These are phyloP conservation scores for Arabidopsis lyrata DNA, from an alignment of 441 rosid species.

Conservation along the genomic window DNA sequence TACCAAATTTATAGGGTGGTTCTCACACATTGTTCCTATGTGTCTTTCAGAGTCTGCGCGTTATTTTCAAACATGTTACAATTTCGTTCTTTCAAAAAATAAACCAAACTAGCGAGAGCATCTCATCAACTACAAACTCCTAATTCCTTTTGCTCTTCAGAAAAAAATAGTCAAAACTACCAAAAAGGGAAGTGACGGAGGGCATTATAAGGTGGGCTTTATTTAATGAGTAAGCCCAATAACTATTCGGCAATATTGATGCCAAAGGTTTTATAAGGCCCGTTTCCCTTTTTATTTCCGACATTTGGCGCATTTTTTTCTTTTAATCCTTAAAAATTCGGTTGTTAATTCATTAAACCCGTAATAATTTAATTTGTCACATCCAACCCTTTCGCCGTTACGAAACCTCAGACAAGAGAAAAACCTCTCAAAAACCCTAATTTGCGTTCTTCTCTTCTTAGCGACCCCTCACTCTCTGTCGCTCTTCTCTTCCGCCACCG, in stretches of 20 bases:
- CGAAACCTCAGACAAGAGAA: background rate
- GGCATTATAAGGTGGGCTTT: background rate
- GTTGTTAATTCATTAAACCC: background rate
- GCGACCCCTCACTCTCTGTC: background rate
- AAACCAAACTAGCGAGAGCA: no score
- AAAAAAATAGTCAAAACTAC: no score
- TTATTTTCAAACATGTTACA: no score
- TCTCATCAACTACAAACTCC: no score
- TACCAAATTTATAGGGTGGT: no score
- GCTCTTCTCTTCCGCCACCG: slow-evolving; percentile 9
- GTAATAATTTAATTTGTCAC: background rate
- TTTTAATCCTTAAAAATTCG: background rate
- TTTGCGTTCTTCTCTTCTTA: background rate
- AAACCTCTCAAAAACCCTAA: slow-evolving; percentile 47
- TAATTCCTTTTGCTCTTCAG: no score
- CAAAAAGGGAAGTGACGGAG: background rate
- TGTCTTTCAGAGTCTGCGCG: no score
- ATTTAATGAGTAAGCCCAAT: background rate
- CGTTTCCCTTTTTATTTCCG: background rate
- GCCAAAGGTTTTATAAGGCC: background rate
- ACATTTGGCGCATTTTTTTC: background rate
- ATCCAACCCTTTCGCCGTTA: slow-evolving; percentile 31
- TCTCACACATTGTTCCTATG: no score
- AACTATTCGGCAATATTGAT: background rate
- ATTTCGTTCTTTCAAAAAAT: no score